Evolutionary conservation across 495 filamentous ascomycete genomes (phyloP), one percentile per base, ranked within the genome.

Genomic region (Penicillium maclennaniae): DNA sequence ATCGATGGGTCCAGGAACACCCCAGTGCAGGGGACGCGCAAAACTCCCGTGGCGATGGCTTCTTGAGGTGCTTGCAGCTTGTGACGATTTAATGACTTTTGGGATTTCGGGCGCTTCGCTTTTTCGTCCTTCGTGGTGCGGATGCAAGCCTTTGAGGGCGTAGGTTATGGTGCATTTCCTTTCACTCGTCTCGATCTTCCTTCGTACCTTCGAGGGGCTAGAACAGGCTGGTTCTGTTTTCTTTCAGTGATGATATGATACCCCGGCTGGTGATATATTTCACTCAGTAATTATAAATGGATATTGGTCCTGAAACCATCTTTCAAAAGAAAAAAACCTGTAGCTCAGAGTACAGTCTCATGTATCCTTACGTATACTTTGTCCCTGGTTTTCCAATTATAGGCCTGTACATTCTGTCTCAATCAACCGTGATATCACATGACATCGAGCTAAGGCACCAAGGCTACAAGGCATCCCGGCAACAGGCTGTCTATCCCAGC

Each of bases 171-270:
- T 45, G 43, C 36, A 63, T 50, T 16, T 25, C 50, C 36, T n/a
- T 43, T 53, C 37, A 8, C 41, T 54, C 19, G 4, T 49, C 28
- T 21, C 43, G 36, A 36, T 47, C 3, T 47, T 53, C 46, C 46
- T 37, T 19, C 16, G 41, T 51, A 36, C 8, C 37, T 50, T 46
- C 27, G 48, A 47, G 36, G 28, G 50, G 47, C 43, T 26, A 47
- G 50, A 26, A 54, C 43, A 52, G 60, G 57, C 54, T 58, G 57
- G 54, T 52, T 60, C 51, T 57, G 37, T 55, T 60, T 55, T 34
- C 31, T 34, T 61, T 58, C 45, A 49, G 59, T 55, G 47, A 63
- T 57, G 53, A 62, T 34, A 67, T 67, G 64, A 67, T 67, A 65
- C 62, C 62, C 62, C 62, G 40, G 54, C 31, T 55, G 55, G 36